Percentiles rank a stretch among this genome's conserved stretches.
phyloP scores from a whole-genome alignment of 176 grass and related monocot genomes.

The Olyra latifolia region DNA sequence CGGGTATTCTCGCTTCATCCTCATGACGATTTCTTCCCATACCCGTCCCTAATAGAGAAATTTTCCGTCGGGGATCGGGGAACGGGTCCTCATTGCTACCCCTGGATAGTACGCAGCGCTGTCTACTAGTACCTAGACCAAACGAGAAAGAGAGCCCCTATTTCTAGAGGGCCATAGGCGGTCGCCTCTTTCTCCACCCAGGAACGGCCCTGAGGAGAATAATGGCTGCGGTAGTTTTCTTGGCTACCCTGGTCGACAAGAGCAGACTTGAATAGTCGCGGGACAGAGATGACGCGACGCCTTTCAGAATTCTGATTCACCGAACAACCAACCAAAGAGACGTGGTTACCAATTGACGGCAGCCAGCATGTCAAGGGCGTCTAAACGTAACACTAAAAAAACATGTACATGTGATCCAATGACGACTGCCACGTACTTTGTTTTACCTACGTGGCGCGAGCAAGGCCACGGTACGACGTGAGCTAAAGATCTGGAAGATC shows the following conservation, averaged over 20 bases:
- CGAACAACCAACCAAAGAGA: constrained; percentile 4
- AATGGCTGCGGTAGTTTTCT: background rate
- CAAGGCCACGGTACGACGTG: constrained; percentile 35
- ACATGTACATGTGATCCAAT: constrained; percentile 1
- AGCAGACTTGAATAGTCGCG: background rate
- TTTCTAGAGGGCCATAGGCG: too few species aligned
- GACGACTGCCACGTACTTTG: constrained; percentile 10
- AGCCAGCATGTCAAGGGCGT: constrained; percentile 8
- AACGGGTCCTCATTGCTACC: too few species aligned
- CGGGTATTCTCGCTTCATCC: too few species aligned
- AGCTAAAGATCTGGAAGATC: constrained; percentile 36
- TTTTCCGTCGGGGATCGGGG: too few species aligned
- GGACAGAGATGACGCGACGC: background rate
- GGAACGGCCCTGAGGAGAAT: too few species aligned
- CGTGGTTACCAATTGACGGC: constrained; percentile 10
- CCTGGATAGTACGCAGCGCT: too few species aligned
- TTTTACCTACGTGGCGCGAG: constrained; percentile 19
- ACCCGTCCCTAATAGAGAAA: too few species aligned
- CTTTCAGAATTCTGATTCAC: background rate
- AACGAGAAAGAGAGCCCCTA: too few species aligned
- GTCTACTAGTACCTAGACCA: too few species aligned
- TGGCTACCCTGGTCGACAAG: background rate
- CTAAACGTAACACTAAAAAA: constrained; percentile 4
- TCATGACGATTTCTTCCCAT: too few species aligned
- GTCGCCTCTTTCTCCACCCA: too few species aligned